Base-by-base conservation (phyloP, 108 stramenopile species). In the Nitzschia putrida region DNA sequence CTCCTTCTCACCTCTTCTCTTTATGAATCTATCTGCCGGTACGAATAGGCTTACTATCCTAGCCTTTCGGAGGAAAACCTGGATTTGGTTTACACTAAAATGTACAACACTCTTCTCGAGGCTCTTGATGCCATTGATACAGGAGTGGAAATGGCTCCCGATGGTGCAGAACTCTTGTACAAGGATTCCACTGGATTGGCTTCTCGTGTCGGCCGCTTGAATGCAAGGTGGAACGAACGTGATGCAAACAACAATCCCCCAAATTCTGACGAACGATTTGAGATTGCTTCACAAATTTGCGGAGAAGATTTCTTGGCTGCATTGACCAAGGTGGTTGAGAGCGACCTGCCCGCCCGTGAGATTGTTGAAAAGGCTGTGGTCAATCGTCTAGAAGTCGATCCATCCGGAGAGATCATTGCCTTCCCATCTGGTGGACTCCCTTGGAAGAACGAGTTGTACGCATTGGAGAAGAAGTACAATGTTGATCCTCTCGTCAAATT, bases 41-140 rank as follows among this genome's bases (percentile, higher is more conserved):
- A 13, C 44, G 11, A 44, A 11, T 20, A 53, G 26, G 73, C 83
- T 10, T 82, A 83, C 63, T 92, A 93, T 72, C 95, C 95, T 0
- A 58, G 41, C 13, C 65, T 90, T 26, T 66, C 59, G 2, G 77
- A 80, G 0, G 79, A 85, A 9, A 67, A 83, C 60, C 11, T 95
- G 16, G 80, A 90, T 2, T 40, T 82, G 59, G 83, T 86, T 5
- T 96, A 83, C 73, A 60, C 39, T 44, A 91, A 89, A 71, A 74
- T 95, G 63, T 97, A 97, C 73, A 66, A 95, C 64, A 73, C 80
- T 29, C 90, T 99, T 57, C 76, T 98, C 59, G 96, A 98, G 85
- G 92, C 95, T n/a, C 77, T 99, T 38, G 99, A 99, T 82, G 99
- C 95, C 24, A 97, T 98, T 64, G 99, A 99, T 81, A 99, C 98